Base-by-base conservation (phyloP, 768 basidiomycete genomes). In the Suillus discolor region DNA sequence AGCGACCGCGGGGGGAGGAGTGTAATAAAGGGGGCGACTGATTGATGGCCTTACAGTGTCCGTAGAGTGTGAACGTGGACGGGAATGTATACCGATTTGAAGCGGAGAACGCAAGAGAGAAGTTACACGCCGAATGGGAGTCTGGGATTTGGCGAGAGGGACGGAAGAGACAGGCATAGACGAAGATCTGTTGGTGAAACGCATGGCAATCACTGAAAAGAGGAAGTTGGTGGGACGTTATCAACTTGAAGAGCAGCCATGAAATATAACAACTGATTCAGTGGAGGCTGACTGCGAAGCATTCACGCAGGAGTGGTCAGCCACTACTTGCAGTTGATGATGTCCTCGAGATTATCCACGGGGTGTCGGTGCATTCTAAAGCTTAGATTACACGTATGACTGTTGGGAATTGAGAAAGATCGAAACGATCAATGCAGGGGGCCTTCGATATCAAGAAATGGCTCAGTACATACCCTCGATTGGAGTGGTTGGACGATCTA, bases 1-100 rank as follows among this genome's bases (percentile, higher is more conserved):
- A 1, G 89, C 87, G 47, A 90, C 76, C 62, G 84, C 78, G 4
- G 81, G 77, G 11, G 68, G 66, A 36, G 49, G 54, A 36, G 54
- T 57, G 36, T 54, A 28, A 23, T 20, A 28, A 18, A 65, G 34
- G 4, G 66, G 51, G 11, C 55, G 59, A 16, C 42, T 59, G 2
- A 69, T 68, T 13, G 69, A 42, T 7, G 61, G 63, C 18, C 45
- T 57, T 23, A 47, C 12, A 25, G 74, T 74, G 42, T 73, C 75
- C 42, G 69, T 59, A 3, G 65, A 65, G 16, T 63, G 34, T 5
- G 65, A 63, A 42, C 63, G 75, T 57, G 39, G 34, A 28, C 62
- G 57, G 36, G 57, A 15, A 59, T 23, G 36, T 15, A 11, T 60
- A 66, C 65, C 62, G 55, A 69, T 62, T 11, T 47, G 57, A 44